phyloP scores from a whole-genome alignment of 2,329 filamentous ascomycete genomes.

The Xylogone sp. region DNA sequence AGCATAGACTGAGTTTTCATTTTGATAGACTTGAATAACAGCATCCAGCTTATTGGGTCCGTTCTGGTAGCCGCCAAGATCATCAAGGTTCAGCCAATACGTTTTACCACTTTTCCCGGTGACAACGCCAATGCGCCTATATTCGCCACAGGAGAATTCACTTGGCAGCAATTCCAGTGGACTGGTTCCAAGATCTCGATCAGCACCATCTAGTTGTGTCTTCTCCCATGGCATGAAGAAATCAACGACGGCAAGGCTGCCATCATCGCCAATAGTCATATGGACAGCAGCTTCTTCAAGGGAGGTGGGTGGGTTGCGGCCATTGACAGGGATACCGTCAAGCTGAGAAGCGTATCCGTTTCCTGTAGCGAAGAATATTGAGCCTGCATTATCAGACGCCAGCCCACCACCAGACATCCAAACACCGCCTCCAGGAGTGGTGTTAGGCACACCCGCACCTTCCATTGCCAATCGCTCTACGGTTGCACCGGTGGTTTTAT shows the following conservation, averaged over 20 bases:
- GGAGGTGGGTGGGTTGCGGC: constrained; percentile 39
- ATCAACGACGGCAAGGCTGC: constrained; percentile 39
- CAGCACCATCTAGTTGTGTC: constrained; percentile 42
- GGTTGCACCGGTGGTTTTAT: constrained; percentile 39
- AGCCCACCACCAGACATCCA: constrained; percentile 49
- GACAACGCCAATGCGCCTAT: constrained; percentile 43
- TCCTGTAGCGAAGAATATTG: constrained; percentile 43
- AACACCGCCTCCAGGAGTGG: constrained; percentile 37
- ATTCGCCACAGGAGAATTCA: constrained; percentile 39
- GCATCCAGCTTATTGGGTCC: constrained; percentile 37
- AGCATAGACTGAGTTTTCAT: constrained; percentile 45
- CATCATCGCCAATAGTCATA: constrained; percentile 40
- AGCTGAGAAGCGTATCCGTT: constrained; percentile 47
- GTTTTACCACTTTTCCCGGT: constrained; percentile 48
- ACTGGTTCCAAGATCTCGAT: constrained; percentile 44
- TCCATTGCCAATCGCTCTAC: constrained; percentile 41
- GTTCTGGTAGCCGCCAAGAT: constrained; percentile 45
- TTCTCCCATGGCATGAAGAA: constrained; percentile 51
- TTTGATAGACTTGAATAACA: constrained; percentile 40
- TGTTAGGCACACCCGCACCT: constrained; percentile 37
- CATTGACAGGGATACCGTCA: constrained; percentile 37
- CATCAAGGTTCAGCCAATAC: constrained; percentile 44
- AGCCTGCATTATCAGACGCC: constrained; percentile 41
- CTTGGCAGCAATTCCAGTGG: constrained; percentile 40
- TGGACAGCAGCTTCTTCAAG: constrained; percentile 47